Conservation (phyloP, 306 rosid genomes). For the Glycine latifolia region DNA sequence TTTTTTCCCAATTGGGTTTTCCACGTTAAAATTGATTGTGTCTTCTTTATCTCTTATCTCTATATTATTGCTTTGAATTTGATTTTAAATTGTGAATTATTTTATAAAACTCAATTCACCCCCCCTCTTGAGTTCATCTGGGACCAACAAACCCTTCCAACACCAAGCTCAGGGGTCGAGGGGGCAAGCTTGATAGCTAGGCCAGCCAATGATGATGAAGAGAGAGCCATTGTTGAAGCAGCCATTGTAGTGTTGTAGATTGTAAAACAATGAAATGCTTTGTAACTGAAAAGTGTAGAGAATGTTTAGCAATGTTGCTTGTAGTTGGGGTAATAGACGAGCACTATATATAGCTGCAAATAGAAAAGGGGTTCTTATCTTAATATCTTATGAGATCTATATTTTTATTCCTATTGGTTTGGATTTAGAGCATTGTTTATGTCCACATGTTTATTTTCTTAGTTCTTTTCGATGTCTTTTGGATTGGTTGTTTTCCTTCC, state of each 20-base stretch:
- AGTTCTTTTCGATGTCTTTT: background rate
- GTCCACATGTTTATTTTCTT: background rate
- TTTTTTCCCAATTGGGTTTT: too few relatives aligned
- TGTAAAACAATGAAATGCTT: background rate
- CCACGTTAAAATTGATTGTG: too few relatives aligned
- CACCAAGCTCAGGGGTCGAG: too few relatives aligned
- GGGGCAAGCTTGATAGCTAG: too few relatives aligned
- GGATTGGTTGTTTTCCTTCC: background rate
- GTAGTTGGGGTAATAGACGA: background rate
- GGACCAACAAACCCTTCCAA: too few relatives aligned
- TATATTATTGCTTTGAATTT: too few relatives aligned
- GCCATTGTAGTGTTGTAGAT: constrained; percentile 18
- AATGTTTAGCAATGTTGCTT: background rate
- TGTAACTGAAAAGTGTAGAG: background rate
- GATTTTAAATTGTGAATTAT: too few relatives aligned
- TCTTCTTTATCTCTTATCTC: too few relatives aligned
- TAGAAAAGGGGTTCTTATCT: constrained; percentile 8
- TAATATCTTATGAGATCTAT: constrained; percentile 31
- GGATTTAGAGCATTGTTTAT: background rate
- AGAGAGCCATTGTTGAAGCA: too few relatives aligned
- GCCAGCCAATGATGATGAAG: too few relatives aligned
- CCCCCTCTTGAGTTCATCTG: too few relatives aligned
- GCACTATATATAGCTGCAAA: background rate
- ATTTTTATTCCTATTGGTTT: constrained; percentile 24
- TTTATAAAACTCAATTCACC: too few relatives aligned